Base-by-base conservation (phyloP, 345 rosid genomes). In the Hypericum androsaemum region DNA sequence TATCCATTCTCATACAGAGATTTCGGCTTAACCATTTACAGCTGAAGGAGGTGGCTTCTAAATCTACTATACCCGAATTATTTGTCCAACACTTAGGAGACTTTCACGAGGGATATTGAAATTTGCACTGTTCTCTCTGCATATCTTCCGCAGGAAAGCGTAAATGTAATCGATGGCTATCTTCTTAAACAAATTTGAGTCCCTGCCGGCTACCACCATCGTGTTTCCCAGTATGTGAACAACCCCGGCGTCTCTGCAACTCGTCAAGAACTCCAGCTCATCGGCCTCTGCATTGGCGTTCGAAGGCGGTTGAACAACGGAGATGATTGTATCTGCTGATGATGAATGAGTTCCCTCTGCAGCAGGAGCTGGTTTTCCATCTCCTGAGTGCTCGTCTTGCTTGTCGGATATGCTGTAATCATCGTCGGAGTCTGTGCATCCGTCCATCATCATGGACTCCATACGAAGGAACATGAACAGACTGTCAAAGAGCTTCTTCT, bases 361-460 rank as follows among this genome's bases (percentile, higher is more conserved):
- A 7, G 35, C 67, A 12, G 76, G 80, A 17, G 55, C 47, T 51
- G 56, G 50, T 57, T 66, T 72, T 37, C 37, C 66, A 5, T 63
- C 80, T 55, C 67, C 61, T 0, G 82, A 64, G 39, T 10, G 70
- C 53, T 58, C 69, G 9, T 76, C 77, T 47, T 70, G 74, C 68
- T 76, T 74, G 39, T 68, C 69, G 3, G 60, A 65, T 16, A 69
- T 46, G 44, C 85, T 83, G 54, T 76, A 81, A 8, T 80, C 84
- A 41, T n/a, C 32, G 32, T 87, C 89, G 0, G 92, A 85, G 70
- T 83, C 87, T 12, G 67, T 37, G 17, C 67, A 56, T 4, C 57
- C 57, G 5, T 63, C 61, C 67, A 56, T 56, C n/a, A n/a, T 87
- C 61, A 50, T 9, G 52, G 57, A 56, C 32, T 63, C 67, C 12